Conservation (phyloP, 179 eudicot genomes). For the Silene noctiflora region DNA sequence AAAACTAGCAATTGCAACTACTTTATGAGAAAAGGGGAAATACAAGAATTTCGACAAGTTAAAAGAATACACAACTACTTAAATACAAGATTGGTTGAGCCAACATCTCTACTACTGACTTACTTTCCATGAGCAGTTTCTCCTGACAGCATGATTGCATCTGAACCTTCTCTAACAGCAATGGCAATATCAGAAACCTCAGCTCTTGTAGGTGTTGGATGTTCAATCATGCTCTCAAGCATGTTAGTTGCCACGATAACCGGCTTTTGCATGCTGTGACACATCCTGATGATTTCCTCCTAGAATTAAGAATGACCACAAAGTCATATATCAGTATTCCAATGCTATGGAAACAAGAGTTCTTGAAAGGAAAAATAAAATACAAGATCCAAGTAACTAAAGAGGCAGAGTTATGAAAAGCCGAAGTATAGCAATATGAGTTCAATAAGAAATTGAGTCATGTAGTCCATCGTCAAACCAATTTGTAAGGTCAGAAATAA, state of each 20-base stretch:
- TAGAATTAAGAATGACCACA: conserved; percentile 25
- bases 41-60: background rate
- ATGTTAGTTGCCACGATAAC: conserved; percentile 99
- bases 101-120: conserved; percentile 30
- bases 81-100: background rate
- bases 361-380: background rate
- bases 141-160: conserved; percentile 97
- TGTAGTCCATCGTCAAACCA: background rate
- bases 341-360: conserved; percentile 9
- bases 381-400: background rate
- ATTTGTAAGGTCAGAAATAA: background rate
- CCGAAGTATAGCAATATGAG: background rate
- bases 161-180: conserved; percentile 96
- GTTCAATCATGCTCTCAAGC: conserved; percentile 97
- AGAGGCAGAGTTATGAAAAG: background rate
- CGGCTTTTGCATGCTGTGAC: conserved; percentile 89
- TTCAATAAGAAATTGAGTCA: background rate
- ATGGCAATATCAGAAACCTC: conserved; percentile 99
- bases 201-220: conserved; percentile 97
- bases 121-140: conserved; percentile 99
- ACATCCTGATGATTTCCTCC: conserved; percentile 90
- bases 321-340: conserved; percentile 1
- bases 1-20: background rate
- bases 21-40: background rate
- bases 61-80: background rate